Conservation (phyloP, 768 basidiomycete species). For the Auriculariales sp. region DNA sequence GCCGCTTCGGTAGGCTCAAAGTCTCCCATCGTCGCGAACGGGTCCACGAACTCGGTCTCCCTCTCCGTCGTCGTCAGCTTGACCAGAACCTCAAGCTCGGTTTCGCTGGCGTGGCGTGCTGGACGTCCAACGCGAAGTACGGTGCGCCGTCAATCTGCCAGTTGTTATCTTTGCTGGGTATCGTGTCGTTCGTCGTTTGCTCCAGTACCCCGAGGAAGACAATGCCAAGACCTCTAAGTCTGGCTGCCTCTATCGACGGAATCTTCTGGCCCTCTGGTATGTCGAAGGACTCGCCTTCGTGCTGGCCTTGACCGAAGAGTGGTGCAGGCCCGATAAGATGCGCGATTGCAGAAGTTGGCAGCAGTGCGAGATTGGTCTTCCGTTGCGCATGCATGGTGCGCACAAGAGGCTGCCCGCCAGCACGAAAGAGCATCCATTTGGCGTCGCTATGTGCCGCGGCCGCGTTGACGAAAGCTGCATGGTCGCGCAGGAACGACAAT, state of each 20-base stretch:
- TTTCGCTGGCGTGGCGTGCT: slow-evolving; percentile 23
- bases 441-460: slow-evolving; percentile 44
- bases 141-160: slow-evolving; percentile 62
- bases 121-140: slow-evolving; percentile 73
- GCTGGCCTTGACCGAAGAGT: slow-evolving; percentile 56
- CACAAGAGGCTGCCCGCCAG: slow-evolving; percentile 48
- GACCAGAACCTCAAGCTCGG: slow-evolving; percentile 14
- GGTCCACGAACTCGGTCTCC: slow-evolving; percentile 46
- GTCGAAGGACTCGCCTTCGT: slow-evolving; percentile 18
- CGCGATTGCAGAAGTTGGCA: slow-evolving; percentile 47
- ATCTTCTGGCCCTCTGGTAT: slow-evolving; percentile 10
- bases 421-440: slow-evolving; percentile 67
- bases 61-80: slow-evolving; percentile 26
- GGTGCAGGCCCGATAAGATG: slow-evolving; percentile 52
- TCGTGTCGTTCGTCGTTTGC: slow-evolving; percentile 19
- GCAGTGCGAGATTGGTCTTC: slow-evolving; percentile 28
- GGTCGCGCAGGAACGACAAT: slow-evolving; percentile 66
- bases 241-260: slow-evolving; percentile 34
- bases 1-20: slow-evolving; percentile 54
- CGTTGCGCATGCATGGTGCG: slow-evolving; percentile 18
- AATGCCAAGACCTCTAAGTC: slow-evolving; percentile 43
- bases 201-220: slow-evolving; percentile 74
- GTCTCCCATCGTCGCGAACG: slow-evolving; percentile 38
- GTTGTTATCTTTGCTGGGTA: slow-evolving; percentile 40
- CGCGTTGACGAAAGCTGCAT: slow-evolving; percentile 60